Evolutionary conservation across 371 early-diverging fungal genomes (phyloP), one percentile per base, ranked within the genome.

Genomic region (Syncephalastrum monosporum): DNA sequence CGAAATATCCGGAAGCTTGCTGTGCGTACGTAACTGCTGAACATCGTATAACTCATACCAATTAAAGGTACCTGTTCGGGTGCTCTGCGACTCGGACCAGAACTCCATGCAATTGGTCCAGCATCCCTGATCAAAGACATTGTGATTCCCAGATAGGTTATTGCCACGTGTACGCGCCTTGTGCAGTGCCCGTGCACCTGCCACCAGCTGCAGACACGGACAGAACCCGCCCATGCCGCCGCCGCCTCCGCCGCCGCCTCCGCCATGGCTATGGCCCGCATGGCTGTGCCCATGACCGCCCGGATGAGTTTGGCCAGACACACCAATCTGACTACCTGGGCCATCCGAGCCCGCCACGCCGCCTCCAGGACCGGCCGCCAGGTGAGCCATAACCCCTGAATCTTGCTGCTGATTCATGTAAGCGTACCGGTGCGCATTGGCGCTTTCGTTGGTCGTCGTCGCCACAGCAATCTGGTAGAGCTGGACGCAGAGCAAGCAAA

Each of bases 401-500:
- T 71, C 57, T 46, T 72, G 65, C 43, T 76, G 56, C 27, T 71
- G 67, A 45, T 82, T 82, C 65, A 77, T 61, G 47, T 79, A 82
- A 0, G 71, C 54, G 56, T 86, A 84, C 43, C 82, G 75, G 41
- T 82, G 82, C 10, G 68, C 79, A 46, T 94, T 96, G 56, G 88
- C 80, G 45, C 87, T 72, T 66, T 98, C 98, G 72, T 96, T 96
- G 12, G 97, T 97, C 1, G 98, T 98, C 56, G 82, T 77, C 6
- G 82, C 88, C 7, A 77, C 71, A 0, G 89, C 79, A 19, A 97
- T 82, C 67, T 95, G 96, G 62, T 83, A 89, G 2, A 81, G 55
- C 66, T 98, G 98, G 4, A 84, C 82, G 10, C 74, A 46, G 27
- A 93, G 67, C 51, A 98, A 67, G 55, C 93, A 82, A 16, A 78